A percentile compares a stretch with the other conserved stretches of the same genome.
Conservation (phyloP, 2,329 filamentous ascomycete genomes). For the Magnaporthiopsis rhizophila region DNA sequence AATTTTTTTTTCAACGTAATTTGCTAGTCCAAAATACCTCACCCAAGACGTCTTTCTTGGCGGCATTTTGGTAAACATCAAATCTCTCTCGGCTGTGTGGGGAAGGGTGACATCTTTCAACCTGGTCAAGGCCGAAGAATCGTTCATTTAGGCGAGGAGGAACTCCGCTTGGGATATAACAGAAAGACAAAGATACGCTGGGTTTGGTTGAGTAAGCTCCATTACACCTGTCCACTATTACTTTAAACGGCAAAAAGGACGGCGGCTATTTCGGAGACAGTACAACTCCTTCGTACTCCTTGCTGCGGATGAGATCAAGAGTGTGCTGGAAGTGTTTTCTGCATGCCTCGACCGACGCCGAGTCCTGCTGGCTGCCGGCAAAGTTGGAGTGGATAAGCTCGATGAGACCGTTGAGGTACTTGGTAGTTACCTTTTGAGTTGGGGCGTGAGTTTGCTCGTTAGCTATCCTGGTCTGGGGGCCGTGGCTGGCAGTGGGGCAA, state of each 20-base stretch:
- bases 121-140: not conserved
- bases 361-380: slow-evolving; percentile 74
- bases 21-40: not conserved
- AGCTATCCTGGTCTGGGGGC: not conserved
- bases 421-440: slow-evolving; percentile 64
- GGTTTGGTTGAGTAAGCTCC: not conserved
- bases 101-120: not conserved
- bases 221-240: not conserved
- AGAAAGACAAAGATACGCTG: not conserved
- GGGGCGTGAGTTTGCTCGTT: not conserved
- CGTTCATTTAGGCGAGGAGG: not conserved
- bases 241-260: slow-evolving; percentile 13
- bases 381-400: slow-evolving; percentile 97
- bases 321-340: slow-evolving; percentile 92
- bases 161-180: not conserved
- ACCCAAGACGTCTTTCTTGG: not conserved
- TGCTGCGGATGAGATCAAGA: slow-evolving; percentile 81
- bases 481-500: not conserved
- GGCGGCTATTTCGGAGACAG: slow-evolving; percentile 48
- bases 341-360: slow-evolving; percentile 76
- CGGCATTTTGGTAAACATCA: not conserved
- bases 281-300: slow-evolving; percentile 90
- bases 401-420: slow-evolving; percentile 96
- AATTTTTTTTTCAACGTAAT: not conserved
- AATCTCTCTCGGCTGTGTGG: not conserved